Base-by-base conservation (phyloP, 192 early-diverging fungal genomes). In the Coemansia brasiliensis region DNA sequence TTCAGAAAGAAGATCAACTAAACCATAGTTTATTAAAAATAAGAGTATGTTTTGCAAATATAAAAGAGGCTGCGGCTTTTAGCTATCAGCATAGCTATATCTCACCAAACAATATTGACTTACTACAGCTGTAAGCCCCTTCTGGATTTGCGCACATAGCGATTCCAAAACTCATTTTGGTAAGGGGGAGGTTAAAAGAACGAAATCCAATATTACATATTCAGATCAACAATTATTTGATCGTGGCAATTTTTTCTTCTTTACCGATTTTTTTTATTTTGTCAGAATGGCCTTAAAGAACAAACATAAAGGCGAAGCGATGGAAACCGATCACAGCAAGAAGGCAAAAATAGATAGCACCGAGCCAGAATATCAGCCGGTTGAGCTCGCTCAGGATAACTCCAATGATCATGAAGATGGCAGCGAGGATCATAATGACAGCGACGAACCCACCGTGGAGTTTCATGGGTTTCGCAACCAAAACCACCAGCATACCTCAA, bases 1-100 rank as follows among this genome's bases (percentile, higher is more conserved):
- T 90, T 89, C 87, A 81, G 91, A 62, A 90, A 84, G 77, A 93
- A 91, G 86, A 64, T 81, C 62, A 82, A 85, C 74, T 90, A 87
- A 67, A 55, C 29, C 24, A 29, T 4, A n/a, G 10, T 20, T 22
- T 49, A 15, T 49, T 49, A 11, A 49, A 35, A 5, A 7, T 7
- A 35, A 35, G 32, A 10, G 2, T 35, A 9, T 2, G 1, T 35
- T 35, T 35, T 35, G 32, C 32, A 35, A 35, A 35, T 35, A 35
- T 35, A 1, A 35, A 35, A 35, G 10, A 9, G 32, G 6, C 27
- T 29, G 27, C 3, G 6, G 32, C 10, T 35, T 35, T 35, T 35
- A n/a, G n/a, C n/a, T n/a, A n/a, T n/a, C n/a, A n/a, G n/a, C n/a
- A n/a, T 29, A 29, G 27, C 27, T 29, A 4, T 35, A 35, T 35